Evolutionary conservation across 305 asterid species (phyloP).

Genomic region (Petunia hybrid): DNA sequence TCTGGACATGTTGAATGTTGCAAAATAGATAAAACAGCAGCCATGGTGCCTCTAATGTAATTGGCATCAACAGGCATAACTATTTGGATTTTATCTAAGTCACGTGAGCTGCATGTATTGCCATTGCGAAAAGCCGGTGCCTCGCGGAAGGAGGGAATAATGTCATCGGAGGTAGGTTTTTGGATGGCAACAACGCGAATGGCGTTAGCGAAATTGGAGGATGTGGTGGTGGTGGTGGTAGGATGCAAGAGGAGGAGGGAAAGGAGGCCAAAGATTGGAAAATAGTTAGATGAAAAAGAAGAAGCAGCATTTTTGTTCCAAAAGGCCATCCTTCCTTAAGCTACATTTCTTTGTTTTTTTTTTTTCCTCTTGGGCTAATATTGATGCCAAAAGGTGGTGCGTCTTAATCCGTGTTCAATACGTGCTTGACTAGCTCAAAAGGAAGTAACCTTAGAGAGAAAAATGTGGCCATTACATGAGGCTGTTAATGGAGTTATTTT

Average conservation of each 20-base stretch:
- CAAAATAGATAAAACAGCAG: slow-evolving; percentile 72
- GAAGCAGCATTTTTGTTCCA: slow-evolving; percentile 38
- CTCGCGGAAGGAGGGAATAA: slow-evolving; percentile 58
- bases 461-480: not conserved
- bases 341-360: slow-evolving; percentile 28
- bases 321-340: slow-evolving; percentile 74
- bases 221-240: slow-evolving; percentile 36
- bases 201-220: slow-evolving; percentile 40
- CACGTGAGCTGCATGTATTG: slow-evolving; percentile 43
- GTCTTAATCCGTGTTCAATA: slow-evolving; percentile 24
- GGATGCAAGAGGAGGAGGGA: slow-evolving; percentile 62
- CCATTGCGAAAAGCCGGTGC: slow-evolving; percentile 88
- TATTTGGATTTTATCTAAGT: slow-evolving; percentile 49
- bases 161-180: slow-evolving; percentile 34
- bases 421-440: slow-evolving; percentile 19
- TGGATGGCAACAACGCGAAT: slow-evolving; percentile 54
- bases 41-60: slow-evolving; percentile 83
- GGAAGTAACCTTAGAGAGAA: not conserved
- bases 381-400: not conserved
- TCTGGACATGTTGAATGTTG: slow-evolving; percentile 92
- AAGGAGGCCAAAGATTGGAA: slow-evolving; percentile 77
- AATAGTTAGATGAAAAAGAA: slow-evolving; percentile 29
- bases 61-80: slow-evolving; percentile 81
- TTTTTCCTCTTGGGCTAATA: slow-evolving; percentile 3
- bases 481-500: not conserved